These are phyloP conservation scores for Geosmithia flava DNA, from an alignment of 2,329 filamentous ascomycete genomes.

Conservation along the genomic window DNA sequence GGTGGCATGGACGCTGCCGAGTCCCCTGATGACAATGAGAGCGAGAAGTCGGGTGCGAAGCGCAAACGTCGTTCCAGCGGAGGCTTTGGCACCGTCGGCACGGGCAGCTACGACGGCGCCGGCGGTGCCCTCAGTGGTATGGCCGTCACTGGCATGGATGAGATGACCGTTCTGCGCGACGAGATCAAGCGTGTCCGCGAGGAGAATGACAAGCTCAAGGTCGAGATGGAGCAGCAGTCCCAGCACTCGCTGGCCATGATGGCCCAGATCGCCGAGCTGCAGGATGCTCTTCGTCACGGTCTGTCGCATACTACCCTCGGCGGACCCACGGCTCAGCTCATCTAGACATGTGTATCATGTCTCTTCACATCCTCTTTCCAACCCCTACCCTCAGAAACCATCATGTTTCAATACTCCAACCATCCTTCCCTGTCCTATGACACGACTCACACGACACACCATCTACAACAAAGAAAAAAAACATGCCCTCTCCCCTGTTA, in stretches of 20 bases:
- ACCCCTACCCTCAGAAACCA: background rate
- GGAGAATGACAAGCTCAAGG: slow-evolving; percentile 49
- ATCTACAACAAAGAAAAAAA: background rate
- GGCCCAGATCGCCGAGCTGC: slow-evolving; percentile 32
- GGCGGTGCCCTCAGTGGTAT: slow-evolving; percentile 5
- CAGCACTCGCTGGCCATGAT: slow-evolving; percentile 33
- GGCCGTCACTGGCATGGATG: slow-evolving; percentile 14
- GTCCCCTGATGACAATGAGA: slow-evolving; percentile 33
- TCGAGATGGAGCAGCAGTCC: slow-evolving; percentile 34
- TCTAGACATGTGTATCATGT: slow-evolving; percentile 10
- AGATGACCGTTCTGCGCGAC: slow-evolving; percentile 44
- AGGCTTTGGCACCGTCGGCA: too few species aligned
- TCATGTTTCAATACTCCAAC: background rate
- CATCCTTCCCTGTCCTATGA: too few species aligned
- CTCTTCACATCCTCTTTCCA: background rate
- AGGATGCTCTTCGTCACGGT: slow-evolving; percentile 25
- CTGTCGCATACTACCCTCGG: slow-evolving; percentile 17
- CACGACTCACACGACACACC: background rate
- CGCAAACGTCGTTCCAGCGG: slow-evolving; percentile 27
- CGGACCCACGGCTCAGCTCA: slow-evolving; percentile 28
- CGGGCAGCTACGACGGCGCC: too few species aligned
- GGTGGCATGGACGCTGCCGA: slow-evolving; percentile 14
- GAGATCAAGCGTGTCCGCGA: slow-evolving; percentile 55
- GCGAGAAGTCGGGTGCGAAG: slow-evolving; percentile 31
- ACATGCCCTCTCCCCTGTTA: background rate